Base-by-base conservation (phyloP, 495 filamentous ascomycete species). In the Ascobolus immersus region DNA sequence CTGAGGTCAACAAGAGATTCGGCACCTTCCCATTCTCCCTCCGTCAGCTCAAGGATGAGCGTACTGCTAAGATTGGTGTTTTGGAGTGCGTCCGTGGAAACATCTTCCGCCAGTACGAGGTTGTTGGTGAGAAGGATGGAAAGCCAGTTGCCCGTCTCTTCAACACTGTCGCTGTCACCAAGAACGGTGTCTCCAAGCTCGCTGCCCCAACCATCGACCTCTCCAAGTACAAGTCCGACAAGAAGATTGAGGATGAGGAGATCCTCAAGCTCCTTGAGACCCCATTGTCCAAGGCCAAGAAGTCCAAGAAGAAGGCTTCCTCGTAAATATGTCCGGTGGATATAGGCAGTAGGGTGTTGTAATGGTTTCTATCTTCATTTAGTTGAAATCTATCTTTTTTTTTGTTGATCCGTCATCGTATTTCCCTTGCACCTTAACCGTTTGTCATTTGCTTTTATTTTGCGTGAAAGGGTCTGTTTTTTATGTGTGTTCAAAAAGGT, bases 21-120 rank as follows among this genome's bases (percentile, higher is more conserved):
- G 81, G 82, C 40, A 76, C 68, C 30, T 96, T 96, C 64, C 89
- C 86, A 40, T 96, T 96, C 69, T 86, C 79, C 54, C 61, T 96
- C 58, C 67, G 86, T 51, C 86, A 96, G 59, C 69, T 96, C 31
- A 82, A 92, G 31, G 89, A 94, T 48, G 89, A 94, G 64, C 69
- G 82, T 46, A 73, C 79, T 39, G 89, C 80, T 39, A 96, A 96
- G 66, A 73, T 89, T 38, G 86, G 86, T 44, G 75, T 93, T 35
- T 68, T 92, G 28, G 86, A 94, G 58, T 92, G 82, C 55, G 82
- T 91, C 33, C 76, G 86, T 38, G 65, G 67, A 39, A 77, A 79
- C 50, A 78, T 94, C 24, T 58, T 96, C 49, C 68, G 86, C 47
- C 77, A 82, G 51, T 96, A 94, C 58, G 89, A 96, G 54, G 73